Evolutionary conservation across 352 stramenopile species (phyloP), one percentile per base, ranked within the genome.

Genomic region (Globisporangium solare): DNA sequence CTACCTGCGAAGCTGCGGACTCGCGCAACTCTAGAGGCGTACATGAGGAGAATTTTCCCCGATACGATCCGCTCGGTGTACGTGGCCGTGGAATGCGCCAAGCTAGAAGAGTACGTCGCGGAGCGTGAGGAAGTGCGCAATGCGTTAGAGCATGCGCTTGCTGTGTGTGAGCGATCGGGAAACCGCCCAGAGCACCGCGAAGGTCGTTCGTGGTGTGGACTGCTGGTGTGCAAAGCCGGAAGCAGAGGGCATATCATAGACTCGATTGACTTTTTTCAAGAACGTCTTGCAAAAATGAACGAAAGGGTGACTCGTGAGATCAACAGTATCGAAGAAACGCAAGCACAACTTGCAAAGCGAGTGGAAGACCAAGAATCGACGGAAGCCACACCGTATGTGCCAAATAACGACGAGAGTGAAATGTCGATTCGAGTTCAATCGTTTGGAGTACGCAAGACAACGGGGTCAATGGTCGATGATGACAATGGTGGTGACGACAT

Each of bases 21-120:
- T 4, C 68, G 65, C 14, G 62, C 77, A 22, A 88, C 77, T 24
- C 73, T 93, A 21, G 68, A 87, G 52, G 71, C 74, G 32, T 93
- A 93, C 60, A 74, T 93, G 70, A 53, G 60, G 50, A 79, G 83
- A 47, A 70, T 93, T 21, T 93, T 93, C 51, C 83, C 83, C 5
- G 59, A 67, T 56, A 66, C 74, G 2, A 63, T 89, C 13, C 73
- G 73, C 56, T 73, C 67, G 27, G 83, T 89, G 41, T 87, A 89
- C 52, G 73, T 93, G 27, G 75, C 78, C 6, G 54, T 91, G 24
- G 83, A 93, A 63, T 91, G 83, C 59, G 58, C 63, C 1, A 71
- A 68, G 14, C 51, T 93, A 13, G 75, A 90, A 37, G 59, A 67
- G 3, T 59, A 86, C 24, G 76, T 90, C 2, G 64, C 63, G 6